phyloP scores from a whole-genome alignment of 176 grass and related monocot species.

The Oryza meridionalis region DNA sequence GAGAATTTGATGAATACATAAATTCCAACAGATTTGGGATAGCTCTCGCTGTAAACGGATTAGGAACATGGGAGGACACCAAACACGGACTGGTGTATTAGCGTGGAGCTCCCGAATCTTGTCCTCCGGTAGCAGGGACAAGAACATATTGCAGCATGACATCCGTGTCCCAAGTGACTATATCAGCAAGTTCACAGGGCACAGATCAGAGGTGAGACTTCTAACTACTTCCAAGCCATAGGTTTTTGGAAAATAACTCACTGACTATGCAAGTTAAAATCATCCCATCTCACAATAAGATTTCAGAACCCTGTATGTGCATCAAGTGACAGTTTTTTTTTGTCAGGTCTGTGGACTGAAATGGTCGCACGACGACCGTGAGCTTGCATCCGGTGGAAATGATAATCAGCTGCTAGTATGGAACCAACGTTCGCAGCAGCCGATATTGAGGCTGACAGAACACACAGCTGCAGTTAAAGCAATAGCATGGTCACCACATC shows the following conservation, averaged over 20 bases:
- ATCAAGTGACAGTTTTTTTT: not conserved
- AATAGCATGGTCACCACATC: conserved; percentile 95
- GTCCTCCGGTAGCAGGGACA: conserved; percentile 95
- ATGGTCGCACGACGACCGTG: conserved; percentile 96
- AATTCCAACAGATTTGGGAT: conserved; percentile 81
- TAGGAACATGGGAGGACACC: conserved; percentile 85
- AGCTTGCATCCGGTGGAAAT: conserved; percentile 97
- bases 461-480: conserved; percentile 97
- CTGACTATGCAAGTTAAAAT: not conserved
- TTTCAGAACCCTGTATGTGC: conserved; percentile 8
- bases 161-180: conserved; percentile 78
- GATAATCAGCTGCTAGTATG: conserved; percentile 96
- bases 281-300: not conserved
- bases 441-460: conserved; percentile 72
- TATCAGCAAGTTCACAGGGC: conserved; percentile 74
- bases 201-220: conserved; percentile 86
- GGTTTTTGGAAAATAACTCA: conserved; percentile 22
- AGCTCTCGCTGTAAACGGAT: conserved; percentile 85
- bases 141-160: conserved; percentile 91
- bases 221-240: not conserved
- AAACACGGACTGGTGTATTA: conserved; percentile 75
- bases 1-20: not conserved
- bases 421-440: conserved; percentile 93
- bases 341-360: conserved; percentile 89
- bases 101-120: conserved; percentile 93